Evolutionary conservation across 129 eudicot genomes (phyloP).

Genomic region (Centella asiatica): DNA sequence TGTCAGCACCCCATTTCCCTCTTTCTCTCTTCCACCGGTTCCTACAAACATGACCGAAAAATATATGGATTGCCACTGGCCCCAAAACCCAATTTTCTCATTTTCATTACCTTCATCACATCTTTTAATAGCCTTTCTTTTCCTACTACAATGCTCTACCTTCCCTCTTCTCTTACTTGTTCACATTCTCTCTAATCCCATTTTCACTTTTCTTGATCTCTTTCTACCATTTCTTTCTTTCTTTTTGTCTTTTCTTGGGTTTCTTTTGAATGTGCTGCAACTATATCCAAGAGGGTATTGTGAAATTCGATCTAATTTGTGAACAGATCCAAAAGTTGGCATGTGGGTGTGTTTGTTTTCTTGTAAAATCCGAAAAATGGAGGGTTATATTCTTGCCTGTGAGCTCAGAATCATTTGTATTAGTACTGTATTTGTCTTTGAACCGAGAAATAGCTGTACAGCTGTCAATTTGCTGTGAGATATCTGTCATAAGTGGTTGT

Average conservation of each 20-base stretch:
- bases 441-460: constrained; percentile 10
- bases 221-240: constrained; percentile 1
- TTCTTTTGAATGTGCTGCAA: neutral
- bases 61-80: constrained; percentile 16
- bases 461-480: constrained; percentile 19
- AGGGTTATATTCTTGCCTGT: constrained; percentile 13
- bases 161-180: constrained; percentile 22
- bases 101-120: neutral
- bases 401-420: constrained; percentile 8
- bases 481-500: neutral
- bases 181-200: neutral
- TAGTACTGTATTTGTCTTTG: constrained; percentile 22
- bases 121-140: constrained; percentile 32
- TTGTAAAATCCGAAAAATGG: constrained; percentile 29
- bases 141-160: constrained; percentile 34
- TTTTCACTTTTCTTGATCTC: constrained; percentile 11
- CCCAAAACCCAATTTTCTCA: neutral
- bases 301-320: neutral
- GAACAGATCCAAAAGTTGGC: constrained; percentile 21
- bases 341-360: constrained; percentile 37
- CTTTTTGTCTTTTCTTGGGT: neutral
- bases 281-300: constrained; percentile 6
- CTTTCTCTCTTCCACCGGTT: neutral
- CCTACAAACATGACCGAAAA: constrained; percentile 17
- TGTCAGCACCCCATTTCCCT: constrained; percentile 8